Evolutionary conservation across 2,329 filamentous ascomycete species (phyloP).

Genomic region (Penicillium capsulatum): DNA sequence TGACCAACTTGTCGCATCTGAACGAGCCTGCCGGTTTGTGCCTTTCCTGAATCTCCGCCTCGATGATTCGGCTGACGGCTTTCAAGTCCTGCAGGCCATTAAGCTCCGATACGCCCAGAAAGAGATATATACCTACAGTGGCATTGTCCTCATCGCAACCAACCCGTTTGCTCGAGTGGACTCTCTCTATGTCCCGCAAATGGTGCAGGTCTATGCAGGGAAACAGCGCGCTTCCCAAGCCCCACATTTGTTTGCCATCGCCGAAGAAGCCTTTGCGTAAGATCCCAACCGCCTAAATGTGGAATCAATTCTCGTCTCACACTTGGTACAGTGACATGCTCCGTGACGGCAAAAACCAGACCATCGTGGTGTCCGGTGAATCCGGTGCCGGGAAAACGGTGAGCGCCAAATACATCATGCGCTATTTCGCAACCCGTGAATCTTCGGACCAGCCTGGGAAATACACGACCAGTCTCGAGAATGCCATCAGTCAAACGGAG

Average conservation of each 20-base stretch:
- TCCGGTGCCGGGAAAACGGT: constrained; percentile 98
- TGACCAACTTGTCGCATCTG: constrained; percentile 94
- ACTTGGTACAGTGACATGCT: constrained; percentile 76
- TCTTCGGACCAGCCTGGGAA: constrained; percentile 80
- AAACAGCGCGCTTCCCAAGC: constrained; percentile 95
- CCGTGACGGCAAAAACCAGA: constrained; percentile 92
- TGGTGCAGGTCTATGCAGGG: constrained; percentile 99
- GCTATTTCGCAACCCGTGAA: constrained; percentile 97
- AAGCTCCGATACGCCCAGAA: constrained; percentile 95
- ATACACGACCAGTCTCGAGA: constrained; percentile 66
- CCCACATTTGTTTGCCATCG: constrained; percentile 96
- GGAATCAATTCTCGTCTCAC: constrained; percentile 36
- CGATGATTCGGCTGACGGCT: constrained; percentile 19
- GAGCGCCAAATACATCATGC: constrained; percentile 99
- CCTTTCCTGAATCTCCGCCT: constrained; percentile 5
- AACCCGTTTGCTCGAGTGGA: constrained; percentile 97
- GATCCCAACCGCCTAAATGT: constrained; percentile 23
- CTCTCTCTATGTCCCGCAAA: constrained; percentile 95
- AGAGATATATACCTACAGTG: constrained; percentile 99
- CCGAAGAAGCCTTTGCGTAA: constrained; percentile 96
- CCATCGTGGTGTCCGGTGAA: constrained; percentile 97
- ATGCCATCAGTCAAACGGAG: constrained; percentile 95
- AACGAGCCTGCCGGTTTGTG: constrained; percentile 91
- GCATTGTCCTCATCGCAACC: constrained; percentile 96
- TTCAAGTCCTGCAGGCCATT: constrained; percentile 87